Percentiles rank a stretch among this genome's conserved stretches.
These are phyloP conservation scores for Amylostereum areolatum DNA, from an alignment of 1,284 basidiomycete species.

Conservation along the genomic window DNA sequence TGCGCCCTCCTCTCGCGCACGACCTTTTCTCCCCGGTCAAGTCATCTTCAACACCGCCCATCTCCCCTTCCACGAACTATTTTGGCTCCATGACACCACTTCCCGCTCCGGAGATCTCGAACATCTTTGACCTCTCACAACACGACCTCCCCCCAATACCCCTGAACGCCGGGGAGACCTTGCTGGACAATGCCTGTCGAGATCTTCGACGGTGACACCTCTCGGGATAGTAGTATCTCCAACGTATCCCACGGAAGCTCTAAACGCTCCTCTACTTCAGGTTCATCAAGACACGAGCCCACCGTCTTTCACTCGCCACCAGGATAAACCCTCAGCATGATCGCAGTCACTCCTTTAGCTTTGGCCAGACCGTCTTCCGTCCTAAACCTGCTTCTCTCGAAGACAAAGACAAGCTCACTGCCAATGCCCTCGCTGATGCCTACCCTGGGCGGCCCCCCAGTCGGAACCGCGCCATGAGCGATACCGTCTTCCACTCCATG, in stretches of 20 bases:
- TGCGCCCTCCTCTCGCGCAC: slow-evolving; percentile 17
- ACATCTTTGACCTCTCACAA: slow-evolving; percentile 49
- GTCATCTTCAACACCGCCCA: slow-evolving; percentile 20
- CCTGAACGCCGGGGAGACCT: slow-evolving; percentile 32
- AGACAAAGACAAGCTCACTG: slow-evolving; percentile 19
- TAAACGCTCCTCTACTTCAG: neutral
- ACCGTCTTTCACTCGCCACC: too few species aligned
- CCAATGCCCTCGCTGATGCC: slow-evolving; percentile 22
- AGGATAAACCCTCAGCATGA: slow-evolving; percentile 20
- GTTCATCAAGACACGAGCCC: neutral
- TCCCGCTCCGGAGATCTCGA: slow-evolving; percentile 29
- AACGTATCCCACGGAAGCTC: slow-evolving; percentile 3
- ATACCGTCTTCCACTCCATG: slow-evolving; percentile 56
- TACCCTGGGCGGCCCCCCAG: slow-evolving; percentile 24
- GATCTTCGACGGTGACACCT: slow-evolving; percentile 24
- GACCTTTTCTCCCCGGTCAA: slow-evolving; percentile 26
- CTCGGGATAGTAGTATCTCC: slow-evolving; percentile 3
- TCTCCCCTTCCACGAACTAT: slow-evolving; percentile 8
- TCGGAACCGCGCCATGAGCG: slow-evolving; percentile 50
- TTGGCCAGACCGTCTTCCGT: slow-evolving; percentile 55
- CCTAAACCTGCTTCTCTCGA: slow-evolving; percentile 27
- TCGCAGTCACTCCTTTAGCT: slow-evolving; percentile 53
- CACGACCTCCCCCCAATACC: slow-evolving; percentile 43
- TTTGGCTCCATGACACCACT: slow-evolving; percentile 22
- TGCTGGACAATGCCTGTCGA: slow-evolving; percentile 40